Conservation (phyloP, 208 protist genomes). For the Crithidia fasciculata region DNA sequence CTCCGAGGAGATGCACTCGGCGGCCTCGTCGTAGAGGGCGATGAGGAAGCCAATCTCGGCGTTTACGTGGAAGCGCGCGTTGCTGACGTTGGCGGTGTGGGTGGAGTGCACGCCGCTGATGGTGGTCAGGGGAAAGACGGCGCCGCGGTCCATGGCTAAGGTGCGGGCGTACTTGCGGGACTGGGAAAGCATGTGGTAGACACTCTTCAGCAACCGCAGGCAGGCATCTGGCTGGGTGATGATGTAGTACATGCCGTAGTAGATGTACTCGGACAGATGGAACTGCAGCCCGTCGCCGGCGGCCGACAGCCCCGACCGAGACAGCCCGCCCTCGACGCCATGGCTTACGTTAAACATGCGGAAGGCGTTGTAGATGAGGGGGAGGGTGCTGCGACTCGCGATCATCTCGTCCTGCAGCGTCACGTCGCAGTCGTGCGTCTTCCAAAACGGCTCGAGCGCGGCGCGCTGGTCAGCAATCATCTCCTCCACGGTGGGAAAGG, state of each 20-base stretch:
- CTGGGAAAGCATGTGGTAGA: slow-evolving; percentile 78
- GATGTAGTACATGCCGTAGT: slow-evolving; percentile 88
- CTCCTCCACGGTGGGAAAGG: slow-evolving; percentile 40
- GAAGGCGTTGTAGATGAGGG: slow-evolving; percentile 83
- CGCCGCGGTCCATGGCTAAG: slow-evolving; percentile 71
- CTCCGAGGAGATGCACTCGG: slow-evolving; percentile 48
- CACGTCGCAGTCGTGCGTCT: slow-evolving; percentile 70
- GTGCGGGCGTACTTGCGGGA: slow-evolving; percentile 70
- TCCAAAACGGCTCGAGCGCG: slow-evolving; percentile 72
- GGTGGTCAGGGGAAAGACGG: slow-evolving; percentile 78
- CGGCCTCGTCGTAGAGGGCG: slow-evolving; percentile 66
- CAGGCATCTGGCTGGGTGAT: slow-evolving; percentile 65
- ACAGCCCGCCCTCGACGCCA: slow-evolving; percentile 74
- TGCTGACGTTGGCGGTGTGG: slow-evolving; percentile 57
- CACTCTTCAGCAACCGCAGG: slow-evolving; percentile 67
- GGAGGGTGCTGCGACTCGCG: slow-evolving; percentile 68
- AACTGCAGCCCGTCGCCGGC: slow-evolving; percentile 70
- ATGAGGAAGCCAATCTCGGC: slow-evolving; percentile 86
- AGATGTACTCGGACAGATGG: slow-evolving; percentile 84
- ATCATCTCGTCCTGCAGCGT: slow-evolving; percentile 84
- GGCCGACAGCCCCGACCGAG: slow-evolving; percentile 67
- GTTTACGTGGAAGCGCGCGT: slow-evolving; percentile 80
- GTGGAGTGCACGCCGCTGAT: slow-evolving; percentile 65
- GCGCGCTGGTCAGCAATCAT: slow-evolving; percentile 53
- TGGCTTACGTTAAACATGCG: slow-evolving; percentile 73